These are phyloP conservation scores for Chrysosporium queenslandicum DNA, from an alignment of 2,329 filamentous ascomycete species.

Conservation along the genomic window DNA sequence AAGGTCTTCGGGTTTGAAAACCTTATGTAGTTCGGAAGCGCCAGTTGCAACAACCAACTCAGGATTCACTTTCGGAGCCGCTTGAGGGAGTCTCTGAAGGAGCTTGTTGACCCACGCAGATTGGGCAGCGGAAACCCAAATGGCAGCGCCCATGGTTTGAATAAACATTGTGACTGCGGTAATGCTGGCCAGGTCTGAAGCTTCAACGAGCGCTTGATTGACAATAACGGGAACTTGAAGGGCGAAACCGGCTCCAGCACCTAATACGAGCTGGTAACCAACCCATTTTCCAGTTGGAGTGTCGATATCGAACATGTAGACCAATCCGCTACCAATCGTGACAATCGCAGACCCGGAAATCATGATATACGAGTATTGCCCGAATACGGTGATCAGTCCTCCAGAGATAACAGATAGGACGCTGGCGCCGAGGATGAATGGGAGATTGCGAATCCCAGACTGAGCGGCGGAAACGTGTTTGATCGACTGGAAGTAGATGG, in stretches of 20 bases:
- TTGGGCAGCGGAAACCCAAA: conserved; percentile 21
- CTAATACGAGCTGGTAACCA: conserved; percentile 22
- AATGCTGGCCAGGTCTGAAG: conserved; percentile 17
- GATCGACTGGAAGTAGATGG: conserved; percentile 37
- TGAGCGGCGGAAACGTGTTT: conserved; percentile 32
- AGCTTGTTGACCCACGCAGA: conserved; percentile 19
- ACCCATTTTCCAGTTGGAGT: conserved; percentile 21
- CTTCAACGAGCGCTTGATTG: conserved; percentile 18
- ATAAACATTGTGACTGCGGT: conserved; percentile 21
- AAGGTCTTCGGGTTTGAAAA: conserved; percentile 38
- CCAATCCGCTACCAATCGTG: conserved; percentile 24
- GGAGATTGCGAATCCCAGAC: conserved; percentile 28
- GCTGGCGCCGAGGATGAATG: conserved; percentile 30
- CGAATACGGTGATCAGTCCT: conserved; percentile 13
- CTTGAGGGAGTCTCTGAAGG: conserved; percentile 6
- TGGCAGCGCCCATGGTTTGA: conserved; percentile 19
- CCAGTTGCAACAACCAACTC: conserved; percentile 38
- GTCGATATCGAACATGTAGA: conserved; percentile 22
- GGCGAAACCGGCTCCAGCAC: conserved; percentile 21
- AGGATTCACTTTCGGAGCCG: conserved; percentile 34
- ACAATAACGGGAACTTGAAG: conserved; percentile 19
- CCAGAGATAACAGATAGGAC: conserved; percentile 19
- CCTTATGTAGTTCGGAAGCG: conserved; percentile 49
- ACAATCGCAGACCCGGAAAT: conserved; percentile 19
- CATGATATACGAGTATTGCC: conserved; percentile 22